Conservation (phyloP, 305 asterid genomes). For the Withania somnifera region DNA sequence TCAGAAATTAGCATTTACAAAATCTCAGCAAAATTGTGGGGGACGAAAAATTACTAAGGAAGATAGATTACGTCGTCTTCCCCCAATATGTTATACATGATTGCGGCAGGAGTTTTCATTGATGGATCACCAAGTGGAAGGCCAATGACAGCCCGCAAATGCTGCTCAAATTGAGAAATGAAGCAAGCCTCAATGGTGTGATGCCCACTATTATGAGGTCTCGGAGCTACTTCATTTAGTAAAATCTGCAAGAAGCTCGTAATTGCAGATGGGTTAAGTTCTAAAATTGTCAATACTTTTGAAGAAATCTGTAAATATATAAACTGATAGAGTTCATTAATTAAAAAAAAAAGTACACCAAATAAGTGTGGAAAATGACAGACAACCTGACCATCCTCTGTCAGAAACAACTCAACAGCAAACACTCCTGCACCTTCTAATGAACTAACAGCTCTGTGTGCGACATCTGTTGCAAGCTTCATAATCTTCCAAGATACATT, state of each 20-base stretch:
- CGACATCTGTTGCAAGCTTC: constrained; percentile 82
- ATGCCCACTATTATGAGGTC: constrained; percentile 99
- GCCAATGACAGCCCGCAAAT: constrained; percentile 85
- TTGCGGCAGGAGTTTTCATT: constrained; percentile 74
- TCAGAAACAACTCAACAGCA: constrained; percentile 86
- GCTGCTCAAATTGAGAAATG: constrained; percentile 94
- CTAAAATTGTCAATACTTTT: neutral
- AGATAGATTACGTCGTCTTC: constrained; percentile 59
- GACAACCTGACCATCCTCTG: constrained; percentile 78
- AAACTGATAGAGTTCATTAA: too few species aligned
- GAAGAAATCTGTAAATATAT: neutral
- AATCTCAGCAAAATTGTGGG: neutral
- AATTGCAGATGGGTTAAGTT: neutral
- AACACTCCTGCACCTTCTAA: constrained; percentile 96
- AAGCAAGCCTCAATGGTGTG: constrained; percentile 85
- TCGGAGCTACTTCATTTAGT: constrained; percentile 92
- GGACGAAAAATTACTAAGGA: neutral
- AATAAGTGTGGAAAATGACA: constrained; percentile 5
- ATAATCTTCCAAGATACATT: constrained; percentile 59
- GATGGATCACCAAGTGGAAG: constrained; percentile 96
- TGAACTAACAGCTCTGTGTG: constrained; percentile 66
- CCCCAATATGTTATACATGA: constrained; percentile 88
- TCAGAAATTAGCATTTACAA: neutral
- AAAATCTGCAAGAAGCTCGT: constrained; percentile 44
- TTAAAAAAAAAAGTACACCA: neutral